Base-by-base conservation (phyloP, 2,329 filamentous ascomycete species). In the Diaporthe citrichinensis region DNA sequence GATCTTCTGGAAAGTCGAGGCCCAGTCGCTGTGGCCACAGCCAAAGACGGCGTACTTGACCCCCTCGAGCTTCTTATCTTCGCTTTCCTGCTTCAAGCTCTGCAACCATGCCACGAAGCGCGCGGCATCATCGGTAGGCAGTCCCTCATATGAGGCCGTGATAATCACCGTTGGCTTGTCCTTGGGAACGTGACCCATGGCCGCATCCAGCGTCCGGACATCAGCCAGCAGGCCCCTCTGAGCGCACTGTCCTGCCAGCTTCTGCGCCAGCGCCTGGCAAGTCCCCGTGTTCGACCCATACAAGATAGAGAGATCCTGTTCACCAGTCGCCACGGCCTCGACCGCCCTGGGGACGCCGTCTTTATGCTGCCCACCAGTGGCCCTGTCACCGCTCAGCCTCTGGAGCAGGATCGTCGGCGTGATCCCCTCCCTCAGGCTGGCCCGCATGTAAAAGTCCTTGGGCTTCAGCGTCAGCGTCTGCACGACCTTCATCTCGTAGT, bases 251-350 rank as follows among this genome's bases (percentile, higher is more conserved):
- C 86, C 85, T 1, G 91, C 91, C 14, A 95, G 81, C 44, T 88
- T 86, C 76, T 92, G 88, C 1, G 93, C 91, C 53, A 95, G 87
- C 0, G 91, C 87, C 81, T 94, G 91, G 80, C 93, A 95, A 5
- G 93, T 95, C 0, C 94, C 94, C 1, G 90, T 91, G 80, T 95
- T 94, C 12, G 92, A 93, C 3, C 93, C 93, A 79, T 94, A 95
- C 39, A 93, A 88, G 15, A 95, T 88, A 5, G 88, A 88, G 76
- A 95, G 82, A 0, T 87, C 87, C 72, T 85, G 85, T 23, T 83
- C 83, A 14, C 78, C 72, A 58, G 46, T 46, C 0, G 46, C 49
- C 77, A 76, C 58, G 53, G 62, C n/a, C 15, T 41, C 44, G 6
- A 55, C 39, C n/a, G 41, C 31, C 51, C 31, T 57, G 84, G 84